Evolutionary conservation across 306 rosid species (phyloP).

Genomic region (Gastrolobium bilobum): DNA sequence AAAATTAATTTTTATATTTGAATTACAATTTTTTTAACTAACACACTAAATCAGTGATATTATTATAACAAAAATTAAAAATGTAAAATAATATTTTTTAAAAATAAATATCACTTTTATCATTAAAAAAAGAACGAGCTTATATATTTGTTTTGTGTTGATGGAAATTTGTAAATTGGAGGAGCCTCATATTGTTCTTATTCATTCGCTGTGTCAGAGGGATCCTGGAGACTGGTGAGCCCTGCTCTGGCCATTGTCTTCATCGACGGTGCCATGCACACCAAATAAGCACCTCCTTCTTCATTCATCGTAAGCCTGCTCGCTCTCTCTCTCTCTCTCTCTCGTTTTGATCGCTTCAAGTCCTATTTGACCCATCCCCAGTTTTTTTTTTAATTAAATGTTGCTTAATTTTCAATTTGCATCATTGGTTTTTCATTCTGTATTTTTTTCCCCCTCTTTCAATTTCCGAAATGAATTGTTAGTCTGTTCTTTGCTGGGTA

Average conservation of each 20-base stretch:
- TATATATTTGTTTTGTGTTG: not conserved
- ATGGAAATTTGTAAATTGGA: not conserved
- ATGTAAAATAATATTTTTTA: no score
- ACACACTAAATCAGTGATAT: no score
- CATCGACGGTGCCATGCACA: not conserved
- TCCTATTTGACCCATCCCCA: not conserved
- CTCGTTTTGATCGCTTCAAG: not conserved
- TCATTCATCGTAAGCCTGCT: constrained; percentile 1
- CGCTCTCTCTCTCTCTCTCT: not conserved
- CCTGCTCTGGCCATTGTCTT: not conserved
- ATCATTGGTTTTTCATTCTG: not conserved
- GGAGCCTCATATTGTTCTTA: not conserved
- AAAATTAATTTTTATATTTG: no score
- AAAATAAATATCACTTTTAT: no score
- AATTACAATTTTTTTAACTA: no score
- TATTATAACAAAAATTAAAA: no score
- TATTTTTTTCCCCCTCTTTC: not conserved
- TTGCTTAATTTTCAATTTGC: constrained; percentile 1
- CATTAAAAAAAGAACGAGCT: no score
- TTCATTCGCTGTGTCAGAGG: not conserved
- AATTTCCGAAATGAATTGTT: not conserved
- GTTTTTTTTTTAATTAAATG: not conserved
- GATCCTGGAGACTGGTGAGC: not conserved
- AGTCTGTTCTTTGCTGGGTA: constrained; percentile 10
- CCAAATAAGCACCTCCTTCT: not conserved